Conservation (phyloP, 139 green algal genomes). For the Gonium pectorale region DNA sequence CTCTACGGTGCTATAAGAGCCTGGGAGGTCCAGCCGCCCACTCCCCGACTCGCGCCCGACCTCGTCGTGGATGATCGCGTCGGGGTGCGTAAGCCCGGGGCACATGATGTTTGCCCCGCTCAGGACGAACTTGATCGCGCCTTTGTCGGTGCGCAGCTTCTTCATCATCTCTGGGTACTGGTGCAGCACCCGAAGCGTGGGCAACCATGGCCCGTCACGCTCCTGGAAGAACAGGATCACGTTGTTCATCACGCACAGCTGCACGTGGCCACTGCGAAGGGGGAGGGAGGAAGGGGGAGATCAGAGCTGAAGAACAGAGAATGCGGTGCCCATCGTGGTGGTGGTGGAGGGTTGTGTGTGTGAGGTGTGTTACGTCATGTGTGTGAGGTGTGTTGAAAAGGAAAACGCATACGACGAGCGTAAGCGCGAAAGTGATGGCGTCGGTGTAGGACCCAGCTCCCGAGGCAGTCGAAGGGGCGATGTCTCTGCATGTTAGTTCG, state of each 20-base stretch:
- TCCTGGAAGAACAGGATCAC: constrained; percentile 93
- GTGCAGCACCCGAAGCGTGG: constrained; percentile 91
- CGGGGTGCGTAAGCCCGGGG: constrained; percentile 94
- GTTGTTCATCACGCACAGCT: constrained; percentile 88
- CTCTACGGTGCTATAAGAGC: too few relatives aligned
- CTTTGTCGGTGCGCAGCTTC: constrained; percentile 89
- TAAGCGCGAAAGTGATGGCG: too few relatives aligned
- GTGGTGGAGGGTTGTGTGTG: too few relatives aligned
- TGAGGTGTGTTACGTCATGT: too few relatives aligned
- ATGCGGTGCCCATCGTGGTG: too few relatives aligned
- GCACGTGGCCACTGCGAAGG: constrained; percentile 78
- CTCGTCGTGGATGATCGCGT: constrained; percentile 95
- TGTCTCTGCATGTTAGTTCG: too few relatives aligned
- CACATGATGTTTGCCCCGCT: constrained; percentile 99
- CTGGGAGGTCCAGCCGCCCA: too few relatives aligned
- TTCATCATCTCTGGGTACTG: constrained; percentile 85
- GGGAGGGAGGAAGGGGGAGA: not conserved
- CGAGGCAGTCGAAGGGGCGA: too few relatives aligned
- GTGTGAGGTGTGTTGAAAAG: too few relatives aligned
- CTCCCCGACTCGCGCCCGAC: constrained; percentile 48
- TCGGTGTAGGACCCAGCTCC: too few relatives aligned
- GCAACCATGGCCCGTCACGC: constrained; percentile 94
- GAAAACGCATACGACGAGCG: too few relatives aligned
- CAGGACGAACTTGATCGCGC: constrained; percentile 99
- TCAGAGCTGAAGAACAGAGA: too few relatives aligned